These are phyloP conservation scores for Suhomyces sp. DNA, from an alignment of 805 yeast species.

Conservation along the genomic window DNA sequence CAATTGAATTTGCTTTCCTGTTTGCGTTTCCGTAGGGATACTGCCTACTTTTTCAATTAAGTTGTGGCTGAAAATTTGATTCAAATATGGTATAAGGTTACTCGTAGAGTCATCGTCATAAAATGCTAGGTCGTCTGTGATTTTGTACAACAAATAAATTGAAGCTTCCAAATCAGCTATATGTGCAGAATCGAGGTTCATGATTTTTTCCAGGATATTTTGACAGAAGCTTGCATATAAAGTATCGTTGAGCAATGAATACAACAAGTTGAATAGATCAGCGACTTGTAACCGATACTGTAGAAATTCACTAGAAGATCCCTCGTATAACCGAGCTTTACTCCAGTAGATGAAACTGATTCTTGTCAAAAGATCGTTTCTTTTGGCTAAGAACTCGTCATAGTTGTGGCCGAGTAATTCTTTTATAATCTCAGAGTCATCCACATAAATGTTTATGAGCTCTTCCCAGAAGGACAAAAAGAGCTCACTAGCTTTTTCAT, in stretches of 20 bases:
- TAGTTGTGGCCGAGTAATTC: conserved; percentile 10
- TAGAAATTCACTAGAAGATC: conserved; percentile 52
- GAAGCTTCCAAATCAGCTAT: conserved; percentile 57
- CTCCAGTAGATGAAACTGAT: conserved; percentile 66
- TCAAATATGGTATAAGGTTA: conserved; percentile 23
- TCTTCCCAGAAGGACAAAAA: conserved; percentile 70
- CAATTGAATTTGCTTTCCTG: conserved; percentile 8
- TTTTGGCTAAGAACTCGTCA: conserved; percentile 11
- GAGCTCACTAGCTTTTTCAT: conserved; percentile 51
- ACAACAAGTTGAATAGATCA: conserved; percentile 72
- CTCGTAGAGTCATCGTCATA: conserved; percentile 33
- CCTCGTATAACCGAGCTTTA: conserved; percentile 52
- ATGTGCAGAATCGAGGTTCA: not conserved
- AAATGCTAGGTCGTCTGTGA: conserved; percentile 52
- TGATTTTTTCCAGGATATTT: conserved; percentile 27
- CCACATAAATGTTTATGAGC: conserved; percentile 53
- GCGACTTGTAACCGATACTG: conserved; percentile 71
- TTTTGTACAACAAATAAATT: conserved; percentile 52
- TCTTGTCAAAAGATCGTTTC: conserved; percentile 41
- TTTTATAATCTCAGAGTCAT: conserved; percentile 39
- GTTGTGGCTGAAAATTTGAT: conserved; percentile 21
- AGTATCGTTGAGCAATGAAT: conserved; percentile 57
- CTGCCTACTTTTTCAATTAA: conserved; percentile 19
- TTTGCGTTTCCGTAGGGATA: conserved; percentile 6
- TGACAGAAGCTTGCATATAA: conserved; percentile 45